These are phyloP conservation scores for Cladosporium sp. DNA, from an alignment of 2,329 filamentous ascomycete species.

Conservation along the genomic window DNA sequence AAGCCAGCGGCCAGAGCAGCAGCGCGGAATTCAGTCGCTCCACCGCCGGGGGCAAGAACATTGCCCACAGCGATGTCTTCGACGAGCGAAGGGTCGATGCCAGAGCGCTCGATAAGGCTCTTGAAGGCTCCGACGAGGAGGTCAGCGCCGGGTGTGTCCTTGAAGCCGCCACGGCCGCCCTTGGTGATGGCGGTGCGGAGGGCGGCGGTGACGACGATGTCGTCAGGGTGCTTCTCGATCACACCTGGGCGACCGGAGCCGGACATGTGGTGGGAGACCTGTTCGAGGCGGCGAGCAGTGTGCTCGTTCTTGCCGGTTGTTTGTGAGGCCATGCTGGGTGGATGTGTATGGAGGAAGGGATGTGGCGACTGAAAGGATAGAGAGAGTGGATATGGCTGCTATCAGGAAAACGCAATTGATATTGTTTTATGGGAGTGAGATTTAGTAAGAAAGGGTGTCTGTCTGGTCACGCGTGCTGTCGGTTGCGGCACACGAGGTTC, in stretches of 20 bases:
- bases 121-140: constrained; percentile 81
- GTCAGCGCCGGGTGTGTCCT: constrained; percentile 88
- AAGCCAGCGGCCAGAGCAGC: constrained; percentile 89
- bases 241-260: constrained; percentile 46
- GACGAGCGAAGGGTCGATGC: constrained; percentile 82
- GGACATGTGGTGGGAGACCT: constrained; percentile 59
- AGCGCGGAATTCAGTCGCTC: constrained; percentile 94
- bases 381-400: not conserved
- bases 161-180: constrained; percentile 90
- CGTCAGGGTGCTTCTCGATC: constrained; percentile 58
- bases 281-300: constrained; percentile 50
- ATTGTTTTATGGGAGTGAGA: not conserved
- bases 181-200: constrained; percentile 91
- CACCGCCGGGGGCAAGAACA: constrained; percentile 88
- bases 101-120: constrained; percentile 77
- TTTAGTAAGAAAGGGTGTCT: not conserved
- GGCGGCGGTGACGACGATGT: constrained; percentile 86
- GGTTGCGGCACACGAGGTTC: constrained; percentile 2
- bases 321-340: constrained; percentile 18
- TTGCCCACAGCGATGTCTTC: constrained; percentile 92
- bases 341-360: not conserved
- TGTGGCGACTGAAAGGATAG: not conserved
- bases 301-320: constrained; percentile 19
- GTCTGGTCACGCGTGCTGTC: not conserved
- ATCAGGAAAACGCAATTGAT: not conserved